These are phyloP conservation scores for Russula foetens DNA, from an alignment of 768 basidiomycete species.

Conservation along the genomic window DNA sequence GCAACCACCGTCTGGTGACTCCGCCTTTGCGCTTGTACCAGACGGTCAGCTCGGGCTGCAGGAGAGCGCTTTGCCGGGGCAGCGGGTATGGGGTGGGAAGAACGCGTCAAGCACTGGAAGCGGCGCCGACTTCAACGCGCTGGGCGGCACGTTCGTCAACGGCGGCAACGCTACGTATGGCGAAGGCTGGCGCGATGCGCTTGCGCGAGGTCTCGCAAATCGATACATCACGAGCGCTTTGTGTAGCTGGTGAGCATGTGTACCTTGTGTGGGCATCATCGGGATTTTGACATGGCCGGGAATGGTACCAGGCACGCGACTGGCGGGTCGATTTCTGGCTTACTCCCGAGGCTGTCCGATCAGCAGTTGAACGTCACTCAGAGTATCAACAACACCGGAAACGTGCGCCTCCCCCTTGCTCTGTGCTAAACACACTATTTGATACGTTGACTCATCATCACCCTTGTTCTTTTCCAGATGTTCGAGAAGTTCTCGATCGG, in stretches of 20 bases:
- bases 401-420: conserved; percentile 40
- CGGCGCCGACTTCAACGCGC: conserved; percentile 50
- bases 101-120: conserved; percentile 48
- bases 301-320: conserved; percentile 80
- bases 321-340: conserved; percentile 69
- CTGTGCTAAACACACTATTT: no score
- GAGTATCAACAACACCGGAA: conserved; percentile 61
- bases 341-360: conserved; percentile 64
- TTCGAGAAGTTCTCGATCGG: conserved; percentile 81
- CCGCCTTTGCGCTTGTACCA: conserved; percentile 64
- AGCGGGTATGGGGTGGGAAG: conserved; percentile 38
- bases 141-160: conserved; percentile 50
- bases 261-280: neutral
- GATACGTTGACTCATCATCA: neutral
- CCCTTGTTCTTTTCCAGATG: conserved; percentile 42
- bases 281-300: neutral
- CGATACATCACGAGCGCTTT: conserved; percentile 76
- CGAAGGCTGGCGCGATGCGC: conserved; percentile 57
- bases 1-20: no score
- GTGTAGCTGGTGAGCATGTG: conserved; percentile 79
- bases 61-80: conserved; percentile 65
- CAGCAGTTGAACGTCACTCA: conserved; percentile 60
- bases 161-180: conserved; percentile 53
- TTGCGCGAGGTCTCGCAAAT: conserved; percentile 73
- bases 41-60: conserved; percentile 70